A percentile compares a stretch with the other conserved stretches of the same genome.
Conservation (phyloP, 108 stramenopile genomes). For the Nitzschia palea region DNA sequence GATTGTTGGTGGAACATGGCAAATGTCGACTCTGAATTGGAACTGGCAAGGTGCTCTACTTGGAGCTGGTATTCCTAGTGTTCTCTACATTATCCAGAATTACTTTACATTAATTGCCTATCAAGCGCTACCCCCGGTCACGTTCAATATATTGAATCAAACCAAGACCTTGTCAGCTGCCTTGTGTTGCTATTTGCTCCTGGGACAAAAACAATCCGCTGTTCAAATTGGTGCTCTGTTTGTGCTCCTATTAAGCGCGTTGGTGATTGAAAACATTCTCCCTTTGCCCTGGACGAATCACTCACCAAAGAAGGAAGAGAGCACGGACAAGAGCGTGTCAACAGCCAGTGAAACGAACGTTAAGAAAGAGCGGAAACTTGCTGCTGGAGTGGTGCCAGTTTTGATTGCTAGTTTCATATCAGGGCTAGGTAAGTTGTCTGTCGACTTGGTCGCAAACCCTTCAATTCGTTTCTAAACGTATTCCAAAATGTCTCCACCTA, state of each 20-base stretch:
- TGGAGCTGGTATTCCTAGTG: slow-evolving; percentile 69
- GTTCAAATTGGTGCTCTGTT: slow-evolving; percentile 70
- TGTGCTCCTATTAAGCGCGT: slow-evolving; percentile 61
- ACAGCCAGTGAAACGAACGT: background rate
- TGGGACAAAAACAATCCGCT: slow-evolving; percentile 72
- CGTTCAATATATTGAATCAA: slow-evolving; percentile 89
- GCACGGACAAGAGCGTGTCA: no score
- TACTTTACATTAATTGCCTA: slow-evolving; percentile 68
- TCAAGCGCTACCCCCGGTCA: slow-evolving; percentile 71
- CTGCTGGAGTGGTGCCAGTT: slow-evolving; percentile 55
- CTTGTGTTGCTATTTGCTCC: slow-evolving; percentile 74
- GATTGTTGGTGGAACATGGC: slow-evolving; percentile 33
- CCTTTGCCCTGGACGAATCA: slow-evolving; percentile 11
- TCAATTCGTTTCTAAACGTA: background rate
- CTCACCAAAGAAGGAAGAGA: no score
- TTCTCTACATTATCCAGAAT: slow-evolving; percentile 81
- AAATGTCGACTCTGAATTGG: slow-evolving; percentile 43
- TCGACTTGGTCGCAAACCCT: background rate
- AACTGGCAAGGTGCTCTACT: slow-evolving; percentile 38
- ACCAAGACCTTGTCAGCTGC: slow-evolving; percentile 92
- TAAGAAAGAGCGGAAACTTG: background rate
- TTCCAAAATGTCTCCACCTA: no score
- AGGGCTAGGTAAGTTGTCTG: slow-evolving; percentile 43
- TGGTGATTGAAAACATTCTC: slow-evolving; percentile 58
- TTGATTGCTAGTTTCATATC: slow-evolving; percentile 70